Percentiles rank a stretch among this genome's conserved stretches.
These are phyloP conservation scores for barley (Hordeum vulgare) DNA, from an alignment of 176 grass and related monocot genomes.

Conservation along the genomic window MorexV3_pseudomolecules_assembly NC_058523.1:446437927-446438426, in stretches of 20 bases:
- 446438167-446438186: too few species aligned
- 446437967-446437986: too few species aligned
- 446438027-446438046: neutral
- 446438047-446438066: slow-evolving; percentile 42
- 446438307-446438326: neutral
- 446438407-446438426: neutral
- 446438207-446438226: neutral
- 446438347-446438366: neutral
- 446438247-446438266: neutral
- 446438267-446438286: slow-evolving; percentile 8
- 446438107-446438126: slow-evolving; percentile 18
- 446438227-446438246: neutral
- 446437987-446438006: too few species aligned
- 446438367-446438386: neutral
- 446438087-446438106: slow-evolving; percentile 37
- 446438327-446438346: neutral
- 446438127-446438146: neutral
- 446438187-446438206: too few species aligned
- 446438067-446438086: slow-evolving; percentile 47
- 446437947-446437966: too few species aligned
- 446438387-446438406: neutral
- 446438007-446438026: neutral
- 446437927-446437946: too few species aligned
- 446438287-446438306: neutral
- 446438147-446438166: too few species aligned